Evolutionary conservation across 1,284 basidiomycete genomes (phyloP), one percentile per base, ranked within the genome.

Genomic region (Stygiomarasmius scandens): DNA sequence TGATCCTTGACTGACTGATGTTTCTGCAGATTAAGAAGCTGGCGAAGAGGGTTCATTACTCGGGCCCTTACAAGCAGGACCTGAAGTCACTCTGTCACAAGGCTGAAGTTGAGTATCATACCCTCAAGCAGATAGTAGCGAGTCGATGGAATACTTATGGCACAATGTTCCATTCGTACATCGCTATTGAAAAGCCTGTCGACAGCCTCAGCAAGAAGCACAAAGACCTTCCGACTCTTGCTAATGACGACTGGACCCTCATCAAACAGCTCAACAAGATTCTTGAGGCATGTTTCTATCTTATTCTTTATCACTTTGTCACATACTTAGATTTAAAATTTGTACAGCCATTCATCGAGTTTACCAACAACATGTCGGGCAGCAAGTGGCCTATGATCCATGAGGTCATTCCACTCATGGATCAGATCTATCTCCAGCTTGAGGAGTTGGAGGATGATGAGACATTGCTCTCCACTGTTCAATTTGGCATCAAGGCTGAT

Each of bases 61-160:
- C 32, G 6, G 19, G 22, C 5, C 29, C 23, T 4, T 23, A 24
- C 6, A 12, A 25, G 29, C 3, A 19, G 2, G 50, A 36, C 14
- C 23, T 52, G 29, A 24, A 20, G 34, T 3, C 25, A 44, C 48
- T 44, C 46, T 43, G 34, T 54, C 22, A 38, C 16, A 22, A 38
- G 3, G 19, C 14, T 4, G 14, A 23, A 4, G 38, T 52, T n/a
- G 8, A 3, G 29, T 54, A 36, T 3, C 57, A 59, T 49, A 29
- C 16, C 2, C 25, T 56, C 27, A 56, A 57, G n/a, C 34, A 54
- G 2, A 54, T 47, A 32, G 58, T 61, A 19, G 25, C 51, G 16
- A 63, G 57, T 2, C 49, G 58, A 8, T 63, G 60, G 60, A 63
- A 61, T n/a, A 58, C 60, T 19, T 50, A 54, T 23, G 45, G 44